Evolutionary conservation across 352 stramenopile genomes (phyloP).

Genomic region (Thraustochytrium striatum): DNA sequence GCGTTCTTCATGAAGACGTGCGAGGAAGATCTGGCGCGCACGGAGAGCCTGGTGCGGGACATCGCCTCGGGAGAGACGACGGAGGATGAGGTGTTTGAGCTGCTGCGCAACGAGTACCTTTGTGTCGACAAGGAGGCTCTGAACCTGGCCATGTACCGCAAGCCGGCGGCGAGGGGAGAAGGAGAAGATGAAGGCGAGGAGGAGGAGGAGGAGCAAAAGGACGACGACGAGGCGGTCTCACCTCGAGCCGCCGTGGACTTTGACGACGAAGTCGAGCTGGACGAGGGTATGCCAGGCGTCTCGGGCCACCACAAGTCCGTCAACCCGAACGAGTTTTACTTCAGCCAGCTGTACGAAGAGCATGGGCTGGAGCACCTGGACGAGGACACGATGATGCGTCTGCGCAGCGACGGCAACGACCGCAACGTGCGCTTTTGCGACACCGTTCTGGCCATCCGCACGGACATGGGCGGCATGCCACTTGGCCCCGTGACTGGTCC

Average conservation of each 20-base stretch:
- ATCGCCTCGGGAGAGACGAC: not conserved
- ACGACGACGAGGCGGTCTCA: no score
- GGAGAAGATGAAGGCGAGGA: no score
- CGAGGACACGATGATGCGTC: not conserved
- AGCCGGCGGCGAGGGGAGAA: no score
- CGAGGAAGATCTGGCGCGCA: not conserved
- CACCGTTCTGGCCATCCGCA: not conserved
- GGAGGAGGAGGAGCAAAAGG: no score
- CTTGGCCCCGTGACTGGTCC: not conserved
- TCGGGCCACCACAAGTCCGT: no score
- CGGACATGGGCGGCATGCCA: not conserved
- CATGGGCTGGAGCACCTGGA: no score
- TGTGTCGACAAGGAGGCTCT: no score
- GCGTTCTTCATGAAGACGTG: slow-evolving; percentile 8
- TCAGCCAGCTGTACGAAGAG: not conserved
- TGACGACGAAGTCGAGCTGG: no score
- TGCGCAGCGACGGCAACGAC: not conserved
- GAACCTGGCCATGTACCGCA: no score
- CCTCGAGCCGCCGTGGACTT: no score
- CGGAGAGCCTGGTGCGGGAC: not conserved
- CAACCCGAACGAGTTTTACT: no score
- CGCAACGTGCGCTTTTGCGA: slow-evolving; percentile 7
- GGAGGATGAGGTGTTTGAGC: slow-evolving; percentile 30
- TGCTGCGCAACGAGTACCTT: not conserved
- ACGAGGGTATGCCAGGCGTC: no score